Conservation (phyloP, 331 rosid species). For the Quercus phellos region DNA sequence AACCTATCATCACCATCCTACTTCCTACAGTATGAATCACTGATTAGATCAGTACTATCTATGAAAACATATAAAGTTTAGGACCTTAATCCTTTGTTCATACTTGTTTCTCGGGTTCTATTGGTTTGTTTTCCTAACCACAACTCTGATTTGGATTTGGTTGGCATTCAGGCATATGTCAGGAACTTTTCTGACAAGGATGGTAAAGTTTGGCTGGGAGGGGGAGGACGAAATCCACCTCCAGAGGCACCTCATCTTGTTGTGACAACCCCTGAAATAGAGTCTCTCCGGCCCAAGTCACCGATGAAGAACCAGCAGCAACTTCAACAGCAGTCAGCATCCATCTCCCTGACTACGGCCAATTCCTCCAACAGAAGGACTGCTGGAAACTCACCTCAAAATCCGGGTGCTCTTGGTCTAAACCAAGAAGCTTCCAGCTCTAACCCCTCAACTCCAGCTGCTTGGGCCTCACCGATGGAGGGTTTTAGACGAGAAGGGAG, state of each 20-base stretch:
- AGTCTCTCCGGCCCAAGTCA: slow-evolving; percentile 89
- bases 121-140: slow-evolving; percentile 8
- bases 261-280: slow-evolving; percentile 86
- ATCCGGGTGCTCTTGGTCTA: slow-evolving; percentile 29
- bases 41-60: neutral
- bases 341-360: slow-evolving; percentile 59
- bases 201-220: slow-evolving; percentile 98
- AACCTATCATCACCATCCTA: neutral
- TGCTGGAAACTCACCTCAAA: slow-evolving; percentile 69
- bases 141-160: slow-evolving; percentile 22
- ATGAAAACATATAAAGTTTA: neutral
- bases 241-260: slow-evolving; percentile 98
- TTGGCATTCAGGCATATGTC: slow-evolving; percentile 58
- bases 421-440: slow-evolving; percentile 68
- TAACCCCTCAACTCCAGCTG: slow-evolving; percentile 61
- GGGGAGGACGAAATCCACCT: slow-evolving; percentile 98
- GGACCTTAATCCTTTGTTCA: neutral
- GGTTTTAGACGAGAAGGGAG: slow-evolving; percentile 73
- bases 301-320: slow-evolving; percentile 99
- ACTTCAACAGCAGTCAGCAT: slow-evolving; percentile 69
- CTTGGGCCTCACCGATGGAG: slow-evolving; percentile 78
- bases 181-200: slow-evolving; percentile 81
- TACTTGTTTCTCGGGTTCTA: slow-evolving; percentile 1
- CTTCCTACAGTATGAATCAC: neutral
- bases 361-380: slow-evolving; percentile 64